Conservation (phyloP, 208 protist genomes). For the Leishmania amazonensis region DNA sequence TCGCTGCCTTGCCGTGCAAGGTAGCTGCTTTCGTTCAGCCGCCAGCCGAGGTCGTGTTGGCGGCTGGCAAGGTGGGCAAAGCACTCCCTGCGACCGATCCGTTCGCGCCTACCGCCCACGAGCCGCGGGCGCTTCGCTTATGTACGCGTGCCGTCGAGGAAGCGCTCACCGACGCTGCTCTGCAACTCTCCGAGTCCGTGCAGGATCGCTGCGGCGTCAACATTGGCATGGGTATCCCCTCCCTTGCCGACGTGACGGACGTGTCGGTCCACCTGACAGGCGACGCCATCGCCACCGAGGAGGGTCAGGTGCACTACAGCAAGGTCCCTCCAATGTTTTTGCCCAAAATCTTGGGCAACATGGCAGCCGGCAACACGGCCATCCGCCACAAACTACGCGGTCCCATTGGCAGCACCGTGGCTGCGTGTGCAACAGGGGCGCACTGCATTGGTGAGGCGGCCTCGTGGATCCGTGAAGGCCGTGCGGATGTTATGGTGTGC, state of each 20-base stretch:
- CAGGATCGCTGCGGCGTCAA: conserved; percentile 81
- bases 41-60: not conserved
- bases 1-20: conserved; percentile 66
- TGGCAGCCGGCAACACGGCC: conserved; percentile 90
- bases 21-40: conserved; percentile 62
- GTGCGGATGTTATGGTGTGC: conserved; percentile 91
- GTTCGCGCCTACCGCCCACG: conserved; percentile 61
- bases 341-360: conserved; percentile 98
- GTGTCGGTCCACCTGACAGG: conserved; percentile 55
- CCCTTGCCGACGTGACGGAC: conserved; percentile 75
- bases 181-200: conserved; percentile 16
- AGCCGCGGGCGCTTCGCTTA: conserved; percentile 61
- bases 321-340: conserved; percentile 94
- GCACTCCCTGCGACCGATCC: not conserved
- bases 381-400: conserved; percentile 92
- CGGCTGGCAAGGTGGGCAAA: not conserved
- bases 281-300: conserved; percentile 1
- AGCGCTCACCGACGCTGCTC: conserved; percentile 60
- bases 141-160: conserved; percentile 56
- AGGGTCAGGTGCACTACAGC: conserved; percentile 40
- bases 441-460: conserved; percentile 96
- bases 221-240: conserved; percentile 92
- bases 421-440: conserved; percentile 97
- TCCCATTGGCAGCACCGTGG: conserved; percentile 92
- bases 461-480: conserved; percentile 73